Evolutionary conservation across 768 basidiomycete species (phyloP), one percentile per base, ranked within the genome.

Genomic region (Pleurotus sapidus): DNA sequence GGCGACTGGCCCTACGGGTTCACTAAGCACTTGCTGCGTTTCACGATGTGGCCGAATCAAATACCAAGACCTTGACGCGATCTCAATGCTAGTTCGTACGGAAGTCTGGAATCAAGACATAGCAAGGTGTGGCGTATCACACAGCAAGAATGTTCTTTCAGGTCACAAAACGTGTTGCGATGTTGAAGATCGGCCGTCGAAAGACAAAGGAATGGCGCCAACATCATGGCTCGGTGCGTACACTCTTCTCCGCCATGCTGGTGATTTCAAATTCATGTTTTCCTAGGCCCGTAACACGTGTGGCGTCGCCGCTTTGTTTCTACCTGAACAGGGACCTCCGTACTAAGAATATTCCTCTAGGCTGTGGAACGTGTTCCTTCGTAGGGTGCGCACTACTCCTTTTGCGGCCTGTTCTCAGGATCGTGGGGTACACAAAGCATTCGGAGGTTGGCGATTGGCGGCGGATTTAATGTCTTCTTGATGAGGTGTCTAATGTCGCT

Each of bases 291-390:
- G 27, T 34, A 27, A 37, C 49, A 49, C 49, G 30, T 49, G 49
- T 49, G 49, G 49, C 49, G 49, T 49, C 27, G 49, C 34, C 49
- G 49, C 49, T 49, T 34, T n/a, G 27, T 27, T 49, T 25, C 20
- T 43, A 43, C 20, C 20, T n/a, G 15, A 43, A n/a, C n/a, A 17
- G 15, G 20, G 42, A 43, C 20, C 20, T 43, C 42, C 42, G 15
- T n/a, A 20, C 20, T n/a, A 6, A n/a, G 42, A n/a, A 43, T 20
- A 11, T 43, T n/a, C 42, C 15, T 43, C 42, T 12, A 43, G 42
- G n/a, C 4, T 8, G n/a, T 43, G 42, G 20, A 43, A 43, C 15
- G n/a, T 43, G 42, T 20, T 20, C 15, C 42, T 43, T 17, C 42
- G 15, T 20, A 43, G 15, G 42, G 8, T 34, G 30, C 30, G 30